Percentiles rank a stretch among this genome's conserved stretches.
phyloP scores from a whole-genome alignment of 306 rosid species.

The Sophora flavescens region DNA sequence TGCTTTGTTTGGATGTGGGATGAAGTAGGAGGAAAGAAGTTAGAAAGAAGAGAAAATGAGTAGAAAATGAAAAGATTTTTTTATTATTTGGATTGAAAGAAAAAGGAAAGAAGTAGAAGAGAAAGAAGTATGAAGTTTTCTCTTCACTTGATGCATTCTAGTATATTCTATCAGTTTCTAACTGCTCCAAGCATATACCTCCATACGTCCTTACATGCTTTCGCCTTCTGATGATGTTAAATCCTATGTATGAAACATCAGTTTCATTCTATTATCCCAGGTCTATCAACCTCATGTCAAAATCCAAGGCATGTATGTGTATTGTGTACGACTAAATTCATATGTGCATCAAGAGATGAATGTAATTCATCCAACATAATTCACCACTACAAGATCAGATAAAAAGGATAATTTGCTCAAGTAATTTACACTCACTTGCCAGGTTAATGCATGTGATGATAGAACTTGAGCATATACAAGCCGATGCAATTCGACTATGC shows the following conservation, averaged over 20 bases:
- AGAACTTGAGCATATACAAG: slow-evolving; percentile 94
- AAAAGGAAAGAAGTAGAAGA: too few relatives aligned
- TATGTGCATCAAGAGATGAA: slow-evolving; percentile 6
- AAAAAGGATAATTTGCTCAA: slow-evolving; percentile 25
- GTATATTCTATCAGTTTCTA: too few relatives aligned
- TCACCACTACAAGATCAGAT: slow-evolving; percentile 36
- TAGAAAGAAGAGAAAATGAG: too few relatives aligned
- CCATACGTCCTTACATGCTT: too few relatives aligned
- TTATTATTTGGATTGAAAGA: too few relatives aligned
- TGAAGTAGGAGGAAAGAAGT: too few relatives aligned
- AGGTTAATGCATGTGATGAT: slow-evolving; percentile 85
- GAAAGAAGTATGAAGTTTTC: too few relatives aligned
- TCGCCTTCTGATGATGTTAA: neutral
- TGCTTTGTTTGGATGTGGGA: too few relatives aligned
- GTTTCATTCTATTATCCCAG: slow-evolving; percentile 32
- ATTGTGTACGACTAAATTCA: neutral
- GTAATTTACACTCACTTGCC: slow-evolving; percentile 81
- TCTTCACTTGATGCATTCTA: too few relatives aligned
- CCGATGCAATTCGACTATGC: slow-evolving; percentile 87
- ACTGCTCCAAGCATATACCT: too few relatives aligned
- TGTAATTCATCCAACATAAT: slow-evolving; percentile 32
- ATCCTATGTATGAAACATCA: slow-evolving; percentile 5
- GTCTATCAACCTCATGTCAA: slow-evolving; percentile 25
- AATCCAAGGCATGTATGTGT: slow-evolving; percentile 26
- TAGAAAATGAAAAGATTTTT: too few relatives aligned